These are phyloP conservation scores for Apostasia ramifera DNA, from an alignment of 106 monocot genomes.

Conservation along the genomic window DNA sequence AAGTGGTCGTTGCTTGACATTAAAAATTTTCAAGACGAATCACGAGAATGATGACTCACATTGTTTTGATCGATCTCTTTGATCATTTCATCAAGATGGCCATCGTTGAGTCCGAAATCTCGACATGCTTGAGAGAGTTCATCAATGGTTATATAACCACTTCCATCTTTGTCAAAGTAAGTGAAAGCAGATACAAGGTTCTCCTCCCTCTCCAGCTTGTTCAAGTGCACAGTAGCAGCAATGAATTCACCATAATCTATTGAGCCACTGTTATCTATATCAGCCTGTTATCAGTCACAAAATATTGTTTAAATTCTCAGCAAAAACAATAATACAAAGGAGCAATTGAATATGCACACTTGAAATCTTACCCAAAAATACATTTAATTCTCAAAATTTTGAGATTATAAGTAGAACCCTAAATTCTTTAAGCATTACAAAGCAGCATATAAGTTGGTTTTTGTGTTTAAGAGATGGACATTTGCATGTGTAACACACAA, in stretches of 20 bases:
- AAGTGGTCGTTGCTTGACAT: no score
- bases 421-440: background rate
- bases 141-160: slow-evolving; percentile 85
- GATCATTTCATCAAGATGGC: slow-evolving; percentile 85
- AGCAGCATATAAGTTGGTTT: no score
- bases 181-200: slow-evolving; percentile 72
- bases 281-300: slow-evolving; percentile 44
- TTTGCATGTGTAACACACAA: no score
- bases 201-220: slow-evolving; percentile 85
- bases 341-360: no score
- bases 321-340: no score
- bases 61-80: slow-evolving; percentile 88
- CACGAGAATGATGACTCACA: slow-evolving; percentile 9
- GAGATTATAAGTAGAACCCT: background rate
- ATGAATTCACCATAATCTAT: slow-evolving; percentile 93
- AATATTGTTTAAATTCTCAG: background rate
- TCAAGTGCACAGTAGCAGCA: slow-evolving; percentile 84
- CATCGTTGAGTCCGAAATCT: slow-evolving; percentile 63
- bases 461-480: no score
- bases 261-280: slow-evolving; percentile 85
- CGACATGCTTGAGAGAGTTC: slow-evolving; percentile 75
- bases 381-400: background rate
- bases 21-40: background rate
- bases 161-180: slow-evolving; percentile 89
- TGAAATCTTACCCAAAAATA: no score